Conservation (phyloP, 2,329 filamentous ascomycete genomes). For the Dactylellina cionopaga region DNA sequence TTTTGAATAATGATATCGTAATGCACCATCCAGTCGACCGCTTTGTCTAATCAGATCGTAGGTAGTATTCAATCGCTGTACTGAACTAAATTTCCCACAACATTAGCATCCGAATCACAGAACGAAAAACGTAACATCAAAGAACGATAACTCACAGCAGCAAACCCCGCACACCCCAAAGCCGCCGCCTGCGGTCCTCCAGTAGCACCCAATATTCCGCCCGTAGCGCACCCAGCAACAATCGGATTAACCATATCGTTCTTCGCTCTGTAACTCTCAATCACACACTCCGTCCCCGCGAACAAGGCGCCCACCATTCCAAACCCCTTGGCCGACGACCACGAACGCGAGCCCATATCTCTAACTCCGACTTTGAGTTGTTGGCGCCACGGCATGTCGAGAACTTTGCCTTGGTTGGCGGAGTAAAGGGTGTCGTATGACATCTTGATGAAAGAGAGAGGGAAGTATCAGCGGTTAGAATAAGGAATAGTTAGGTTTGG, state of each 20-base stretch:
- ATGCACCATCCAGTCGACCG: not conserved
- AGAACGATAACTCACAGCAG: constrained; percentile 65
- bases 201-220: constrained; percentile 84
- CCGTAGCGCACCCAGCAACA: constrained; percentile 87
- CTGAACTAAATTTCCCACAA: constrained; percentile 49
- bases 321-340: constrained; percentile 90
- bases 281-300: constrained; percentile 91
- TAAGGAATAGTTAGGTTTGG: not conserved
- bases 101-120: constrained; percentile 60
- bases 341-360: constrained; percentile 90
- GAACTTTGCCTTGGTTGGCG: constrained; percentile 65
- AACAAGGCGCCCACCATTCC: constrained; percentile 92
- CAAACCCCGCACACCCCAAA: constrained; percentile 90
- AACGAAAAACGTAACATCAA: constrained; percentile 66
- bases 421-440: constrained; percentile 80
- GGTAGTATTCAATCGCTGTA: constrained; percentile 58
- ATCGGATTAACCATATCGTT: constrained; percentile 92
- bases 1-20: constrained; percentile 7
- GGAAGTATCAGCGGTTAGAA: constrained; percentile 6
- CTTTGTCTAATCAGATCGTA: constrained; percentile 53
- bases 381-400: constrained; percentile 78
- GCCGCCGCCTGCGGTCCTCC: constrained; percentile 89
- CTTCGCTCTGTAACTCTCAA: constrained; percentile 91
- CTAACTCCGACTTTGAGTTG: constrained; percentile 88
- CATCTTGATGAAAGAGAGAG: constrained; percentile 72